Evolutionary conservation across 345 rosid genomes (phyloP).

Genomic region (Eucalyptus viminalis): DNA sequence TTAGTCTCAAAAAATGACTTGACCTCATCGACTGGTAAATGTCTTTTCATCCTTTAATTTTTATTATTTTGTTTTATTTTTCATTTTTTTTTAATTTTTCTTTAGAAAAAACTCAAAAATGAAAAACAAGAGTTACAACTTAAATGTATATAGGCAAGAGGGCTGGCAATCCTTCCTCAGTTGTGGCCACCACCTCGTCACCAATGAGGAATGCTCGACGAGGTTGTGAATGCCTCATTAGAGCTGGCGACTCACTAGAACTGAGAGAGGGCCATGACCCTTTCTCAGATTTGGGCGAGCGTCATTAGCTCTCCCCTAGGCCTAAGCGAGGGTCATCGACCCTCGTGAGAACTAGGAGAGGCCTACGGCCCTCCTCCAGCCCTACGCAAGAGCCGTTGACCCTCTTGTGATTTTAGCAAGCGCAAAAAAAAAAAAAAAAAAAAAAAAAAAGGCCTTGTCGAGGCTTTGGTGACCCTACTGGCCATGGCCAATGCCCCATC

Average conservation of each 20-base stretch:
- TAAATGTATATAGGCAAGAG: no score
- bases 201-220: neutral
- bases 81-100: no score
- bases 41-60: neutral
- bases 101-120: neutral
- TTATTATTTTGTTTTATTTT: no score
- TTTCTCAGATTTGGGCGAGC: neutral
- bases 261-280: accelerated
- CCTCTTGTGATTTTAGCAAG: neutral
- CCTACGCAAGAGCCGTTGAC: neutral
- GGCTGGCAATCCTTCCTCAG: accelerated
- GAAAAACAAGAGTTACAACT: no score
- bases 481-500: neutral
- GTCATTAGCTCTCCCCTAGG: no score
- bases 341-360: no score
- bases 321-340: accelerated
- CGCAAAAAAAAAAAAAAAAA: no score
- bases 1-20: neutral
- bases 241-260: accelerated
- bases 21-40: neutral
- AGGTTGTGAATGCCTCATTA: accelerated
- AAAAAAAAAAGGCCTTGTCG: accelerated
- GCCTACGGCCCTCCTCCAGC: accelerated
- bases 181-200: accelerated
- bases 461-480: neutral